These are phyloP conservation scores for Cladophialophora carrionii DNA, from an alignment of 2,329 filamentous ascomycete genomes.

Conservation along the genomic window DNA sequence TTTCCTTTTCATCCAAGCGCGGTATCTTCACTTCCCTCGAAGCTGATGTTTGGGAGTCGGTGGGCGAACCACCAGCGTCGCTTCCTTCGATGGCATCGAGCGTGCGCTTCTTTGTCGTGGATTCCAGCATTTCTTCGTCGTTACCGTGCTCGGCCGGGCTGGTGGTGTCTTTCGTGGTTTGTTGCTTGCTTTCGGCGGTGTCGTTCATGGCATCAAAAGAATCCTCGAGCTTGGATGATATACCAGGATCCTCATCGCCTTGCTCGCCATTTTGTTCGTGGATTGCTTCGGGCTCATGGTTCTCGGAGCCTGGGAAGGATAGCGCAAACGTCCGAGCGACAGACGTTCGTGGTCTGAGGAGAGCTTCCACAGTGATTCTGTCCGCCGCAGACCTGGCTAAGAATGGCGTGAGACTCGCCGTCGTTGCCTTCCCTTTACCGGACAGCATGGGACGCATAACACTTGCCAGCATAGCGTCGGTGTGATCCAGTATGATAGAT, in stretches of 20 bases:
- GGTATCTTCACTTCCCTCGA: constrained; percentile 16
- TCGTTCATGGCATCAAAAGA: constrained; percentile 50
- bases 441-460: constrained; percentile 75
- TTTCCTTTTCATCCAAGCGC: constrained; percentile 8
- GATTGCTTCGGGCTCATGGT: neutral
- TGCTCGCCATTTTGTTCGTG: constrained; percentile 6
- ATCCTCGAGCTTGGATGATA: constrained; percentile 53
- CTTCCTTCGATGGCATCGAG: constrained; percentile 1
- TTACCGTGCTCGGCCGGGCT: neutral
- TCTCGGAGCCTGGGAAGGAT: neutral
- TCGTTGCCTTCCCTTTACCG: constrained; percentile 63
- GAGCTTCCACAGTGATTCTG: constrained; percentile 62
- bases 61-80: neutral
- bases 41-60: neutral
- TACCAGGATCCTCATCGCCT: constrained; percentile 12
- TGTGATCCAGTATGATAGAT: constrained; percentile 70
- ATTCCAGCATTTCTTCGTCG: neutral
- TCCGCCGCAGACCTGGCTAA: constrained; percentile 67
- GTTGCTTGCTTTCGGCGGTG: constrained; percentile 45
- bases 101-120: constrained; percentile 15
- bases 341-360: constrained; percentile 62
- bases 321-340: constrained; percentile 40
- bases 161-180: neutral
- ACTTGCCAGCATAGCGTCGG: constrained; percentile 76
- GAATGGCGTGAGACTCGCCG: constrained; percentile 78